Conservation (phyloP, 179 eudicot species). For the Nepenthes alata region DNA sequence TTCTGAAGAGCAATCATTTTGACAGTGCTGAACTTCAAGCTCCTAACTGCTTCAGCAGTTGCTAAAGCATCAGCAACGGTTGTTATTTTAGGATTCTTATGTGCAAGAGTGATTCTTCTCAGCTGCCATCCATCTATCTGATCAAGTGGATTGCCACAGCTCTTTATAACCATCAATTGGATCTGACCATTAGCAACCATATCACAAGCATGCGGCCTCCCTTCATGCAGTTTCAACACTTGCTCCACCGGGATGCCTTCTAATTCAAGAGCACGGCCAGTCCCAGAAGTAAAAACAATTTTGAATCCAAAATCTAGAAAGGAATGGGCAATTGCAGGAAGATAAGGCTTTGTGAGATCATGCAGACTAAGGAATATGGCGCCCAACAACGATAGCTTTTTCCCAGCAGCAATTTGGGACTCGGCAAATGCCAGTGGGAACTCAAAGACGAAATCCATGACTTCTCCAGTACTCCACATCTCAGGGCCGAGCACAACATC, state of each 20-base stretch:
- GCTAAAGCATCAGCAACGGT: constrained; percentile 89
- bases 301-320: constrained; percentile 58
- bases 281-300: constrained; percentile 76
- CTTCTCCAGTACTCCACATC: constrained; percentile 98
- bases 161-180: constrained; percentile 87
- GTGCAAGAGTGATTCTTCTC: constrained; percentile 84
- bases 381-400: constrained; percentile 71
- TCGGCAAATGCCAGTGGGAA: constrained; percentile 73
- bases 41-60: constrained; percentile 72
- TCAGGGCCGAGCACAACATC: constrained; percentile 93
- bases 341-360: constrained; percentile 74
- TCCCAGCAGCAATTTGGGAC: constrained; percentile 90
- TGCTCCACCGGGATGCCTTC: constrained; percentile 75
- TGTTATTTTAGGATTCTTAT: constrained; percentile 69
- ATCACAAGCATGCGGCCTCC: constrained; percentile 92
- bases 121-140: constrained; percentile 79
- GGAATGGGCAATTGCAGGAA: constrained; percentile 55
- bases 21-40: constrained; percentile 50
- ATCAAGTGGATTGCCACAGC: constrained; percentile 75
- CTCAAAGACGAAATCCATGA: constrained; percentile 74
- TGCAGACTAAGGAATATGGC: constrained; percentile 80
- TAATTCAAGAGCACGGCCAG: constrained; percentile 60
- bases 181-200: constrained; percentile 81
- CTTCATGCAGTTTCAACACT: constrained; percentile 93
- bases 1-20: constrained; percentile 87